phyloP scores from a whole-genome alignment of 768 basidiomycete genomes.

The Roridomyces roridus region DNA sequence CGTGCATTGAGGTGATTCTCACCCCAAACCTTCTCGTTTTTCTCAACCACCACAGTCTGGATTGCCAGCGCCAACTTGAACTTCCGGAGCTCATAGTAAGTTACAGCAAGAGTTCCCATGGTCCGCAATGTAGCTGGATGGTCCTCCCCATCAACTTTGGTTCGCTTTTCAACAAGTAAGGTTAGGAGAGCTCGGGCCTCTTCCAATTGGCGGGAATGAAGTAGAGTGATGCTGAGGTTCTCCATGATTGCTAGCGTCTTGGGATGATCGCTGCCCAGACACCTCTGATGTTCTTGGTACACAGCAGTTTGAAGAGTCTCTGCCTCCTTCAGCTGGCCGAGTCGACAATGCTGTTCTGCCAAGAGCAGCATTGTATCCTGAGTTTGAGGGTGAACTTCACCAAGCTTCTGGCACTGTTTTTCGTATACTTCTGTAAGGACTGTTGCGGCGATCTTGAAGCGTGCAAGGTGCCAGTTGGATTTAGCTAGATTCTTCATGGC shows the following conservation, averaged over 20 bases:
- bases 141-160: neutral
- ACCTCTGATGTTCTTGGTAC: neutral
- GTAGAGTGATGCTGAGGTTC: neutral
- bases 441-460: no score
- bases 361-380: no score
- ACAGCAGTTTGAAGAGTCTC: neutral
- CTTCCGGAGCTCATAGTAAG: neutral
- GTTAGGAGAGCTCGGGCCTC: neutral
- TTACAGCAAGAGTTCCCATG: slow-evolving; percentile 1
- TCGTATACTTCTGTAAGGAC: no score
- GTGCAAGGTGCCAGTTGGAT: no score
- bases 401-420: no score
- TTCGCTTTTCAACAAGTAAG: neutral
- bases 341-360: neutral
- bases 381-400: no score
- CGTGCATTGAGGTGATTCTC: no score
- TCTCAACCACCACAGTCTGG: neutral
- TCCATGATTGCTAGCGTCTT: neutral
- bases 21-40: neutral
- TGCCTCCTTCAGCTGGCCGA: neutral
- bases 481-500: slow-evolving; percentile 1
- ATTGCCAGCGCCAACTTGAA: neutral
- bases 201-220: neutral
- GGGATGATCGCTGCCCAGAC: neutral
- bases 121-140: neutral